phyloP scores from a whole-genome alignment of 2,329 filamentous ascomycete genomes.

The Lasiodiplodia hormozganensis region DNA sequence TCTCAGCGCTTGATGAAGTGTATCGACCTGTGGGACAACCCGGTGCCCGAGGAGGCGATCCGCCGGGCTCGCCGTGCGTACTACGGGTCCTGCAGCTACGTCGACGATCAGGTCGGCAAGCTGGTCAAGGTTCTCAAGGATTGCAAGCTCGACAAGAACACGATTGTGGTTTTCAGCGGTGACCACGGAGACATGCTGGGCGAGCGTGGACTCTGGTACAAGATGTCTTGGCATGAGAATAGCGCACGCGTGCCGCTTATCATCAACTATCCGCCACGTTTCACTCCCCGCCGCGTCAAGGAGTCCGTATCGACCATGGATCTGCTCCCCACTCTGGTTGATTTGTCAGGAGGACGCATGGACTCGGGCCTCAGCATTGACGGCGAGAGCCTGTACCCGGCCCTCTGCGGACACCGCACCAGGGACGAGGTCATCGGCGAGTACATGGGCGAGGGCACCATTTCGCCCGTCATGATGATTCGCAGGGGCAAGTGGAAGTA shows the following conservation, averaged over 20 bases:
- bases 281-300: conserved; percentile 75
- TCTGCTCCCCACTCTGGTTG: conserved; percentile 86
- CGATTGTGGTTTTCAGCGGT: conserved; percentile 89
- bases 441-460: conserved; percentile 92
- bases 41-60: conserved; percentile 85
- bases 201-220: conserved; percentile 92
- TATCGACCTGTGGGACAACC: conserved; percentile 83
- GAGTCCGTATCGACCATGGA: conserved; percentile 92
- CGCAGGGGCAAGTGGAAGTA: conserved; percentile 90
- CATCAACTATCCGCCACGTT: conserved; percentile 78
- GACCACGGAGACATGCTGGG: conserved; percentile 97
- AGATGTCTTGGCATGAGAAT: conserved; percentile 96
- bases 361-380: conserved; percentile 81
- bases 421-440: conserved; percentile 88
- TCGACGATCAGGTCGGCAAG: conserved; percentile 89
- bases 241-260: conserved; percentile 89
- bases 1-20: conserved; percentile 86
- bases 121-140: conserved; percentile 79
- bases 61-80: conserved; percentile 86
- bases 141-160: conserved; percentile 81
- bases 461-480: conserved; percentile 93
- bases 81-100: conserved; percentile 91
- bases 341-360: conserved; percentile 76
- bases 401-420: conserved; percentile 64
- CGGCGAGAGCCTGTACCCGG: conserved; percentile 80